These are phyloP conservation scores for Trametes sanguinea DNA, from an alignment of 768 basidiomycete genomes.

Conservation along the genomic window DNA sequence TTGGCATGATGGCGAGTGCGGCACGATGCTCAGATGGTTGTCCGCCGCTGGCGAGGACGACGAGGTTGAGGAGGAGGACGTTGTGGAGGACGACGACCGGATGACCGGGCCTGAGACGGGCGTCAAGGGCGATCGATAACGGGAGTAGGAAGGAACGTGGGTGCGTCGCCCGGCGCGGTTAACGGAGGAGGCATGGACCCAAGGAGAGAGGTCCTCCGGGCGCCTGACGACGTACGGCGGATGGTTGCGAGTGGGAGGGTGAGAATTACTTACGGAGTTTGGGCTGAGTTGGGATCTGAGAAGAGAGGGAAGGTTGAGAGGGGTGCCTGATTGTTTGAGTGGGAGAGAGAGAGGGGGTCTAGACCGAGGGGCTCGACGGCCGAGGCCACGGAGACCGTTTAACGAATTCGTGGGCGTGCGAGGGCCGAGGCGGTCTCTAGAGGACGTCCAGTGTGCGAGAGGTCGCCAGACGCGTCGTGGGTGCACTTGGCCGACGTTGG, in stretches of 20 bases:
- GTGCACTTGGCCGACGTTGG: neutral
- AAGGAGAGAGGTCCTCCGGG: no score
- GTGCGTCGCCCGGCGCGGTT: neutral
- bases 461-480: neutral
- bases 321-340: conserved; percentile 23
- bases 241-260: neutral
- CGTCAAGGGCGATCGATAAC: conserved; percentile 20
- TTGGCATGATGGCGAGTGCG: neutral
- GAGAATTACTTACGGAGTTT: neutral
- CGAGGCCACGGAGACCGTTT: conserved; percentile 1
- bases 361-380: conserved; percentile 5
- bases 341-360: conserved; percentile 18
- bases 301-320: conserved; percentile 5
- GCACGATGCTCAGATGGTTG: neutral
- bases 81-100: neutral
- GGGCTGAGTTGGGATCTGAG: neutral
- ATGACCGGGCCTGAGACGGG: conserved; percentile 14
- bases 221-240: no score
- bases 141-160: conserved; percentile 16
- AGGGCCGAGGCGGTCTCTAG: conserved; percentile 1
- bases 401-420: neutral
- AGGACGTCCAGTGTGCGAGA: conserved; percentile 1
- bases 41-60: neutral
- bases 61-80: neutral
- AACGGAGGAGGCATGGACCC: neutral